Evolutionary conservation across 371 early-diverging fungal species (phyloP).

Genomic region (Mortierella sp.): DNA sequence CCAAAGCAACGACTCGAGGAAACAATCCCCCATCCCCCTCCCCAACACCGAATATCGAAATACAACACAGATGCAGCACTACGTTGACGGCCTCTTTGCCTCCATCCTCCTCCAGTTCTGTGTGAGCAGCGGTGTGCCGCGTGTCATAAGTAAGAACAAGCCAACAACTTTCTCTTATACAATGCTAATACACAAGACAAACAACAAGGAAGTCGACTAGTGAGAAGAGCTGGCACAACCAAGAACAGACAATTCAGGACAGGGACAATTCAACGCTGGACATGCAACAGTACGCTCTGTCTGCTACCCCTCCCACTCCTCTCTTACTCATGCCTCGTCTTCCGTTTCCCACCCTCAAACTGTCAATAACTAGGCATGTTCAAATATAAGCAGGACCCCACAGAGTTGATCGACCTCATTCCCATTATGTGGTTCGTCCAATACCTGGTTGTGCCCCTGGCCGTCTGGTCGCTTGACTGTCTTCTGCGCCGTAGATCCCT

Average conservation of each 20-base stretch:
- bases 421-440: slow-evolving; percentile 6
- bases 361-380: neutral
- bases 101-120: slow-evolving; percentile 13
- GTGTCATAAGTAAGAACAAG: slow-evolving; percentile 2
- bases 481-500: slow-evolving; percentile 1
- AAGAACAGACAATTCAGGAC: neutral
- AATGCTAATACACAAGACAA: neutral
- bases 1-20: neutral
- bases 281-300: neutral
- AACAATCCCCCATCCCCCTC: neutral
- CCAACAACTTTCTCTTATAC: neutral
- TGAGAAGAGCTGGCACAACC: no score
- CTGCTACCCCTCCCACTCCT: neutral
- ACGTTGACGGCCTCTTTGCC: slow-evolving; percentile 11
- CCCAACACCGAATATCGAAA: neutral
- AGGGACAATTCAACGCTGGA: neutral
- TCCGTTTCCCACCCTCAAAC: neutral
- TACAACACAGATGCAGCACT: slow-evolving; percentile 2
- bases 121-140: slow-evolving; percentile 7
- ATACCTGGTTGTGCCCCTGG: slow-evolving; percentile 2
- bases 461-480: neutral
- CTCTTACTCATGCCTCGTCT: neutral
- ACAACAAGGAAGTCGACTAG: no score
- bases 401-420: neutral
- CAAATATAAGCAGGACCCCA: neutral